Evolutionary conservation across 345 rosid species (phyloP).

Genomic region (Eucalyptus virginea): DNA sequence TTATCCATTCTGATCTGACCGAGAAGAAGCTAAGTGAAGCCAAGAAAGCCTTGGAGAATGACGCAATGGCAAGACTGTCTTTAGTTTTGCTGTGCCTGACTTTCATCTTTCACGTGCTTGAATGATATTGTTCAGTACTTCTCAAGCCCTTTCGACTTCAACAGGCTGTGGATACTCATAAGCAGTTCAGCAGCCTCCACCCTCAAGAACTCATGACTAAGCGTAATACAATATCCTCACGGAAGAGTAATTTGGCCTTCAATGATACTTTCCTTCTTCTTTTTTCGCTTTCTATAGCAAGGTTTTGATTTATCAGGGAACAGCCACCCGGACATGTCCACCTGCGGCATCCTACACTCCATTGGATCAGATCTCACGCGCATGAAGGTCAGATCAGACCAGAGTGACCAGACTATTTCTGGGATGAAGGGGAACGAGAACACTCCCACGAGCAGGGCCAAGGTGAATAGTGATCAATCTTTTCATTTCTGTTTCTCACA

Average conservation of each 20-base stretch:
- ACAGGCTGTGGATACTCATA: slow-evolving; percentile 42
- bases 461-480: slow-evolving; percentile 16
- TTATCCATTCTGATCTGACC: slow-evolving; percentile 52
- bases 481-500: not conserved
- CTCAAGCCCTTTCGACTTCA: not conserved
- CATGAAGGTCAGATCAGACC: slow-evolving; percentile 51
- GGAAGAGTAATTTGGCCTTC: not conserved
- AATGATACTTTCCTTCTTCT: not conserved
- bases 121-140: not conserved
- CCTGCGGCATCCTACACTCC: slow-evolving; percentile 80
- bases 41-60: slow-evolving; percentile 40
- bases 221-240: not conserved
- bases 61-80: slow-evolving; percentile 34
- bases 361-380: slow-evolving; percentile 95
- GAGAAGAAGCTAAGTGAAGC: slow-evolving; percentile 73
- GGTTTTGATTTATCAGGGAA: slow-evolving; percentile 22
- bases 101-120: not conserved
- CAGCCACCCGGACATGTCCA: slow-evolving; percentile 45
- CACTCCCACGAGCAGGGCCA: slow-evolving; percentile 73
- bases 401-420: slow-evolving; percentile 54
- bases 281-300: not conserved
- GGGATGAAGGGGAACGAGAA: slow-evolving; percentile 32
- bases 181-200: not conserved
- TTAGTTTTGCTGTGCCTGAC: not conserved
- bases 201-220: not conserved